Percentiles rank a stretch among this genome's conserved stretches.
Conservation (phyloP, 1,284 basidiomycete genomes). For the Hemileia vastatrix region DNA sequence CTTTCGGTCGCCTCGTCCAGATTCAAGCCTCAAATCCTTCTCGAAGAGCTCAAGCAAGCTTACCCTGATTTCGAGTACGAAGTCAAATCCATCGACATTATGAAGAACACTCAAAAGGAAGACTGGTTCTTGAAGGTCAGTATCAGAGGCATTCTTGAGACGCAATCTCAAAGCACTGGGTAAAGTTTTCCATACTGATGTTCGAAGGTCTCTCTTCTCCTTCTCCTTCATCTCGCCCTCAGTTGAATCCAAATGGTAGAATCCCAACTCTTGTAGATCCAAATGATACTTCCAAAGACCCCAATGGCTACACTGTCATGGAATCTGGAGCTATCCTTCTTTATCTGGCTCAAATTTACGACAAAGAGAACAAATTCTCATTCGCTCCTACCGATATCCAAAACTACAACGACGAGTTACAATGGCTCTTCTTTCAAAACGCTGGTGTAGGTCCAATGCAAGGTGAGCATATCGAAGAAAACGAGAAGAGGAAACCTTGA, state of each 20-base stretch:
- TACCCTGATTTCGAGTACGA: constrained; percentile 26
- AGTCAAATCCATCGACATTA: constrained; percentile 24
- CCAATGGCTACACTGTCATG: constrained; percentile 24
- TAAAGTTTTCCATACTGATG: neutral
- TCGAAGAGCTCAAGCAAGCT: constrained; percentile 10
- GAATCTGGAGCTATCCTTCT: constrained; percentile 27
- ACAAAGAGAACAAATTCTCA: constrained; percentile 26
- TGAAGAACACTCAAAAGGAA: constrained; percentile 25
- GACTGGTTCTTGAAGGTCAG: constrained; percentile 18
- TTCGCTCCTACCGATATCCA: constrained; percentile 21
- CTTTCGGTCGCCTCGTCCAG: too few species aligned
- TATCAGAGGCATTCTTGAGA: constrained; percentile 11
- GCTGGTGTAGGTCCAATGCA: constrained; percentile 20
- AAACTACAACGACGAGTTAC: constrained; percentile 14
- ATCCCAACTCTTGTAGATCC: constrained; percentile 7
- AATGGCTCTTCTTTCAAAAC: constrained; percentile 23
- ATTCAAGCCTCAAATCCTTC: constrained; percentile 4
- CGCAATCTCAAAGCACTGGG: constrained; percentile 22
- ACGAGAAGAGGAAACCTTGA: too few species aligned
- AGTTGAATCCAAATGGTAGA: neutral
- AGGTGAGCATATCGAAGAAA: neutral
- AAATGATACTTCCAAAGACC: constrained; percentile 23
- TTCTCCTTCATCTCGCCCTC: neutral
- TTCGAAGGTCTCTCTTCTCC: neutral
- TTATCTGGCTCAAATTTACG: constrained; percentile 17